Conservation (phyloP, 306 rosid species). For the Cajanus cajan region DNA sequence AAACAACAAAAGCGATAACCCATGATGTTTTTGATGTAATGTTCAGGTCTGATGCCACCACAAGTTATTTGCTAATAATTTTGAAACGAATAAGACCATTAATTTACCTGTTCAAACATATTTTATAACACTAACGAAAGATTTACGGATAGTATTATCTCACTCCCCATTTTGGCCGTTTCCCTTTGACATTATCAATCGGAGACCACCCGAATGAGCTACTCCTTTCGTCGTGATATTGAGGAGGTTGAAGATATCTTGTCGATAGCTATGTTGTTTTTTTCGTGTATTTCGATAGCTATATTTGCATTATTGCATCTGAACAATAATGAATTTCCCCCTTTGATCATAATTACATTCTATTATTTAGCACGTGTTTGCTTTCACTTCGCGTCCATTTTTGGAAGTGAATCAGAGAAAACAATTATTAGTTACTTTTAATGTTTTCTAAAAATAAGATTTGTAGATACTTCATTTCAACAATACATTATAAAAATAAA, state of each 20-base stretch:
- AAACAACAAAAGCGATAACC: neutral
- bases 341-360: neutral
- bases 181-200: neutral
- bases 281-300: neutral
- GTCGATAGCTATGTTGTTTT: neutral
- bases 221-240: neutral
- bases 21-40: slow-evolving; percentile 6
- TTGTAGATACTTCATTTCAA: no score
- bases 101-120: neutral
- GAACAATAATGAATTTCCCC: neutral
- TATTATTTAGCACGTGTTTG: no score
- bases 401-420: no score
- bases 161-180: neutral
- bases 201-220: neutral
- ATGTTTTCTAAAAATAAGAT: no score
- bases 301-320: neutral
- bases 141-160: neutral
- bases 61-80: neutral
- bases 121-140: neutral
- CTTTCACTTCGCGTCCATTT: no score
- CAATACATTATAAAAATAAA: no score
- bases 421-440: no score
- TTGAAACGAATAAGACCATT: neutral
- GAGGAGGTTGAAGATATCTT: neutral
- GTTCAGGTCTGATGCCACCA: neutral